These are phyloP conservation scores for Fusarium camptoceras DNA, from an alignment of 2,329 filamentous ascomycete species.

Conservation along the genomic window DNA sequence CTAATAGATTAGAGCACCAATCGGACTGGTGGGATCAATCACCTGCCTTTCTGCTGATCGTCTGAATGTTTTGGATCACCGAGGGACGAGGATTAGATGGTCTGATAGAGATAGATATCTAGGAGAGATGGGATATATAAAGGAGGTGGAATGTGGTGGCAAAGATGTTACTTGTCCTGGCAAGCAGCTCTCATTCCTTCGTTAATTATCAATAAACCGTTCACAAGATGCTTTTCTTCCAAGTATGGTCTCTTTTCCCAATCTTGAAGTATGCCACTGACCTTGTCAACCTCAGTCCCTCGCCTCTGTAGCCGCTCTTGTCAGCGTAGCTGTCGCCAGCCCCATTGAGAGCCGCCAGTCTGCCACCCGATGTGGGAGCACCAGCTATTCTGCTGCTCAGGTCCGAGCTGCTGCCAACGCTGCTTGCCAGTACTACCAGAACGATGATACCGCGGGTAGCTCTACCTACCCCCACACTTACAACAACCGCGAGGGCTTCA, in stretches of 20 bases:
- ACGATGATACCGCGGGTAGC: conserved; percentile 43
- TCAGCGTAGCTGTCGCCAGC: conserved; percentile 45
- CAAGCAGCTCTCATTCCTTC: conserved; percentile 1
- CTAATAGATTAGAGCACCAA: conserved; percentile 14
- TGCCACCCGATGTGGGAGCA: conserved; percentile 49
- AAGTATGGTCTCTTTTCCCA: too few species aligned
- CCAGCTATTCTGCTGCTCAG: conserved; percentile 45
- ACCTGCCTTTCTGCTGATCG: conserved; percentile 26
- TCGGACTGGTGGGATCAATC: conserved; percentile 1
- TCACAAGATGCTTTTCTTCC: conserved; percentile 41
- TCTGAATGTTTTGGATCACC: conserved; percentile 17
- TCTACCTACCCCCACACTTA: conserved; percentile 55
- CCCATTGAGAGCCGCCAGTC: conserved; percentile 44
- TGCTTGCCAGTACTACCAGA: conserved; percentile 44
- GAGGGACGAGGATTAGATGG: conserved; percentile 2
- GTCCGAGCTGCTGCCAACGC: conserved; percentile 47
- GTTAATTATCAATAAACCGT: background rate
- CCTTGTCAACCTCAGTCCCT: conserved; percentile 24
- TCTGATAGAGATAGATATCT: background rate
- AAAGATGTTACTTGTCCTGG: background rate
- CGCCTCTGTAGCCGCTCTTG: conserved; percentile 45
- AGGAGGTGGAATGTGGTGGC: background rate
- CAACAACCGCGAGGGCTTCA: conserved; percentile 55
- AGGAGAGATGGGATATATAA: background rate
- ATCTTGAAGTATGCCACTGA: too few species aligned